Percentiles rank a stretch among this genome's conserved stretches.
Evolutionary conservation across 441 rosid species (phyloP).

Genomic region (Flueggea neowawraea): DNA sequence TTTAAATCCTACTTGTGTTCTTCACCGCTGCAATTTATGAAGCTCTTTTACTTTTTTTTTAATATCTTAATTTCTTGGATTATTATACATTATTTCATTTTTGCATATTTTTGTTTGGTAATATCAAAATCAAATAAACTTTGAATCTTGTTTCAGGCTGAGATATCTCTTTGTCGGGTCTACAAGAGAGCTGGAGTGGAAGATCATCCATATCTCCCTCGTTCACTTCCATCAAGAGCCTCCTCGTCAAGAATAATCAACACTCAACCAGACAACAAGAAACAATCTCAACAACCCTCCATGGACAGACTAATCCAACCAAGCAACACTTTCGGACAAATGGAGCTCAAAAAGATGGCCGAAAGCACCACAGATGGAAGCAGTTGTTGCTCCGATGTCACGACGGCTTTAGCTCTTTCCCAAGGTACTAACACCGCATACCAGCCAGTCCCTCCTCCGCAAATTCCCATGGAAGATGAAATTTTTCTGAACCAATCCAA

Average conservation of each 20-base stretch:
- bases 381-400: constrained; percentile 62
- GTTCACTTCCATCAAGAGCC: constrained; percentile 51
- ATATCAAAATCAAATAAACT: no score
- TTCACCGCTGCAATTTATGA: no score
- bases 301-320: constrained; percentile 24
- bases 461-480: constrained; percentile 31
- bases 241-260: constrained; percentile 28
- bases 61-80: no score
- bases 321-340: constrained; percentile 10
- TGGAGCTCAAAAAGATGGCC: constrained; percentile 35
- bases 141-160: constrained; percentile 42
- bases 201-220: constrained; percentile 92
- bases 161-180: constrained; percentile 94
- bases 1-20: no score
- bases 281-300: constrained; percentile 16
- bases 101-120: not conserved
- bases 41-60: no score
- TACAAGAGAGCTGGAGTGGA: constrained; percentile 97
- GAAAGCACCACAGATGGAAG: constrained; percentile 40
- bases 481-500: constrained; percentile 27
- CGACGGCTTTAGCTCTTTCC: constrained; percentile 59
- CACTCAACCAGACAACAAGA: constrained; percentile 30
- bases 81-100: not conserved
- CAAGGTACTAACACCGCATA: constrained; percentile 42
- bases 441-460: constrained; percentile 34